Evolutionary conservation across 2,329 filamentous ascomycete genomes (phyloP), one percentile per base, ranked within the genome.

Genomic region (Fusarium annulatum): DNA sequence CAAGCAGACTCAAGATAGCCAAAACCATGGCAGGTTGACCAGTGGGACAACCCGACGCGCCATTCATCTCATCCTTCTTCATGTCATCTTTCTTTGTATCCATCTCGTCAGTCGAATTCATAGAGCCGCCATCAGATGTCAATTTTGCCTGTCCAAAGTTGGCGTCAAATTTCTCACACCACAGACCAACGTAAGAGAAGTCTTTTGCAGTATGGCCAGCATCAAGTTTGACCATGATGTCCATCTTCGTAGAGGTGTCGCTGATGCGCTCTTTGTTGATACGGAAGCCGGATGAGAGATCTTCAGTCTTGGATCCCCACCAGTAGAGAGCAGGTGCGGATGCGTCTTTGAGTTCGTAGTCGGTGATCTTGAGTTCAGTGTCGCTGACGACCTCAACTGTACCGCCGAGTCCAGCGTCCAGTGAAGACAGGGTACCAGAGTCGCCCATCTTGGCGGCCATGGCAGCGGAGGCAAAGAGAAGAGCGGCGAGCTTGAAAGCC

Each of bases 241-340:
- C 42, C 33, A 9, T 38, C 33, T 36, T 49, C 9, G 56, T 51
- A 0, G 42, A 59, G 3, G 56, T 59, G 1, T 59, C 33, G 21
- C 42, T 38, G 11, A 59, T 49, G 30, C 42, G 56, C 11, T 59
- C 42, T 26, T 59, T 59, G 23, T 59, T 59, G 33, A 59, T 59
- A 11, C 56, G 56, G 23, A 59, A 59, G 8, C 56, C 56, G 12
- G 56, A 59, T 23, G 56, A 59, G 23, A 59, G 56, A 1, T 59
- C 33, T 11, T 59, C 5, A 4, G 33, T 59, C 16, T 36, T 38
- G 8, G 56, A 59, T 28, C 56, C 56, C 56, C 56, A 59, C 56
- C 56, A 59, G 42, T 59, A 59, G 42, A 59, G 56, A n/a, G 56
- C 56, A 15, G 56, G 56, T 51, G 56, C 41, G 2, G 56, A 59